These are phyloP conservation scores for Albugo laibachii DNA, from an alignment of 352 stramenopile genomes.

Conservation along the genomic window DNA sequence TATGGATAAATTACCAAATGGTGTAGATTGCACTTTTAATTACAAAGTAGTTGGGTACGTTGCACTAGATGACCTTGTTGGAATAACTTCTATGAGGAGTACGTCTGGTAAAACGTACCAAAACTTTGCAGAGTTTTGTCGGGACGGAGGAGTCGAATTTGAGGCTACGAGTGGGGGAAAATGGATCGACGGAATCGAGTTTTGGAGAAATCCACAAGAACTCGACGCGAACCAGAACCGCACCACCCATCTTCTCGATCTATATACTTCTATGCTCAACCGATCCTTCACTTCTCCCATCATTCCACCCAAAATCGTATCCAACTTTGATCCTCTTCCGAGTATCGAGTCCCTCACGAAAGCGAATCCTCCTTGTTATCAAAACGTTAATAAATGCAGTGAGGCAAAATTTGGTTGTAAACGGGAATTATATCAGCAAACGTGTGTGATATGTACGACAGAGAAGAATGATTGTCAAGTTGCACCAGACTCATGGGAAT, in stretches of 20 bases:
- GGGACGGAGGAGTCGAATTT: conserved; percentile 24
- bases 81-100: conserved; percentile 24
- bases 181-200: conserved; percentile 21
- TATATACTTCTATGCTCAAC: conserved; percentile 20
- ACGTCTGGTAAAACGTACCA: conserved; percentile 9
- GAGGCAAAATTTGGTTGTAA: conserved; percentile 21
- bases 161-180: conserved; percentile 17
- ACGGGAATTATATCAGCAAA: conserved; percentile 33
- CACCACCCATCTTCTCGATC: conserved; percentile 17
- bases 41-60: conserved; percentile 39
- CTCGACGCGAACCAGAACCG: conserved; percentile 21
- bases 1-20: conserved; percentile 19
- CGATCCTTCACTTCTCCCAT: conserved; percentile 10
- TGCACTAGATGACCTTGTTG: conserved; percentile 35
- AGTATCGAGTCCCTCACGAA: conserved; percentile 15
- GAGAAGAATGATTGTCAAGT: conserved; percentile 14
- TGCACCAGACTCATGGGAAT: conserved; percentile 4
- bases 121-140: conserved; percentile 25
- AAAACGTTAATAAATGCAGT: conserved; percentile 33
- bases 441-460: conserved; percentile 27
- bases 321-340: conserved; percentile 26
- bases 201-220: conserved; percentile 37
- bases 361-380: conserved; percentile 43
- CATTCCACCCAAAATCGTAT: conserved; percentile 9
- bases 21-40: conserved; percentile 26